Evolutionary conservation across 2,329 filamentous ascomycete species (phyloP), one percentile per base, ranked within the genome.

Genomic region (Macrophomina pseudophaseolina): DNA sequence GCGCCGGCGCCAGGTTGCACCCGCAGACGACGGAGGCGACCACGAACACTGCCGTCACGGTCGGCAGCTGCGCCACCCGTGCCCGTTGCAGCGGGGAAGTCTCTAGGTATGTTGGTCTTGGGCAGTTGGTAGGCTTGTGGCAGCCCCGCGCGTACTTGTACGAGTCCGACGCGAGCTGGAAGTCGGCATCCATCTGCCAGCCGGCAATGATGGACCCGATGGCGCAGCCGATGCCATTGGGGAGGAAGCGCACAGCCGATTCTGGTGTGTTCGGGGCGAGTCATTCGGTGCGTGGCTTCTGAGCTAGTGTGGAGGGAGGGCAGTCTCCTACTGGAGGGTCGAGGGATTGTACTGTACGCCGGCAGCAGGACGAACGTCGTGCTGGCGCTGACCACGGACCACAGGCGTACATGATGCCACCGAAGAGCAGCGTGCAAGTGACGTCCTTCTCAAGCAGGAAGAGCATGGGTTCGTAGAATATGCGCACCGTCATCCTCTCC

Each of bases 301-400:
- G n/a, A n/a, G n/a, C n/a, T n/a, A n/a, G 23, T 16, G 18, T 12
- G 12, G 14, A 8, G n/a, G 49, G 33, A 18, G 7, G 38, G n/a
- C n/a, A n/a, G n/a, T n/a, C n/a, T n/a, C n/a, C n/a, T n/a, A 54
- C 62, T 85, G 76, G 4, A 79, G 80, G 66, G 83, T 81, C 4
- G 66, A 72, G 0, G 84, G 74, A 6, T 75, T n/a, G n/a, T n/a
- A n/a, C n/a, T 74, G 66, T 86, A 86, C 4, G 69, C 71, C 0
- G 70, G 67, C 42, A 81, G 70, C 69, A 86, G 84, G 0, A 86
- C 76, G 0, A 79, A 79, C 0, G 85, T 84, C 79, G 85, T 83
- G 42, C 81, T 81, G 0, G 85, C 85, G 66, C 85, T 85, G 69
- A 80, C 82, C 82, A 86, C 86, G 66, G 86, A 83, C 82, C 83